A percentile compares a stretch with the other conserved stretches of the same genome.
Conservation (phyloP, 306 rosid species). For the Vigna reflexopilosa region DNA sequence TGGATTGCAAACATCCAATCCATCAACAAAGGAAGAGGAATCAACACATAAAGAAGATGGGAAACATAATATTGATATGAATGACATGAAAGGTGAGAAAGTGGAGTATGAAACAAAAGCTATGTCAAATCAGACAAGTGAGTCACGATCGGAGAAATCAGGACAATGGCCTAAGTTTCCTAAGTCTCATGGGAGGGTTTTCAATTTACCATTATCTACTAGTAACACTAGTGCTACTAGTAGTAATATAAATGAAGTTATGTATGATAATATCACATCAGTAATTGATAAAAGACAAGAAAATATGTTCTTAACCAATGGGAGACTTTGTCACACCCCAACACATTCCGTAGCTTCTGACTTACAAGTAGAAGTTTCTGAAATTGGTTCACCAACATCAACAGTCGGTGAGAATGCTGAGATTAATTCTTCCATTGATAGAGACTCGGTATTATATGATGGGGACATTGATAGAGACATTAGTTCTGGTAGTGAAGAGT, state of each 20-base stretch:
- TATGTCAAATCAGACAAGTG: conserved; percentile 39
- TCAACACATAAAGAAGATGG: conserved; percentile 32
- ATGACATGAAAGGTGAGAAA: conserved; percentile 35
- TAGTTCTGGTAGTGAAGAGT: conserved; percentile 53
- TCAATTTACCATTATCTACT: conserved; percentile 37
- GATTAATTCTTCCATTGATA: conserved; percentile 59
- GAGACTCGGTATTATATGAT: conserved; percentile 61
- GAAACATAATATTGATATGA: conserved; percentile 15
- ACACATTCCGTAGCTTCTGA: conserved; percentile 90
- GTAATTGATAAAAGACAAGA: conserved; percentile 52
- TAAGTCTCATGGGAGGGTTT: conserved; percentile 38
- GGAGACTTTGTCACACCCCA: conserved; percentile 61
- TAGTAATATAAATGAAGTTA: conserved; percentile 38
- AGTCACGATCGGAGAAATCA: conserved; percentile 33
- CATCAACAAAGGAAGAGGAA: conserved; percentile 28
- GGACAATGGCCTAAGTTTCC: conserved; percentile 28
- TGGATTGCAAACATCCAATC: conserved; percentile 22
- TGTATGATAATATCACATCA: conserved; percentile 49
- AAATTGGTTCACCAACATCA: conserved; percentile 70
- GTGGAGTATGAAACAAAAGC: conserved; percentile 42
- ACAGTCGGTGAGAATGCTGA: conserved; percentile 62
- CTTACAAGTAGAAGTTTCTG: conserved; percentile 93
- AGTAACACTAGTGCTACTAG: conserved; percentile 9
- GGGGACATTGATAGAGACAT: conserved; percentile 68
- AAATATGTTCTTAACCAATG: conserved; percentile 40